A percentile compares a stretch with the other conserved stretches of the same genome.
These are phyloP conservation scores for Parastagonospora nodorum DNA, from an alignment of 2,329 filamentous ascomycete genomes.

Conservation along the genomic window DNA sequence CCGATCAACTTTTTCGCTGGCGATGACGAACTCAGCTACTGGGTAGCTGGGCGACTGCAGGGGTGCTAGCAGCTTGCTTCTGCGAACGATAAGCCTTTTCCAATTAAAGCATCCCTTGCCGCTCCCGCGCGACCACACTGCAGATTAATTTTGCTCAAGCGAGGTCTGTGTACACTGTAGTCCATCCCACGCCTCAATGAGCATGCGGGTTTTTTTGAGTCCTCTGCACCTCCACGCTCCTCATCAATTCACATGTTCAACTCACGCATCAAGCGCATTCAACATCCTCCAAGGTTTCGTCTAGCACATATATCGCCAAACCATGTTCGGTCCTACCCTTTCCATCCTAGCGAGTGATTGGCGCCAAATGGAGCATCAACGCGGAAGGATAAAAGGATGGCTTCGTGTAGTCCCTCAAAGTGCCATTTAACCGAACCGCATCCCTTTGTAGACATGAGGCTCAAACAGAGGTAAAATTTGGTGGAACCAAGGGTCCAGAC, in stretches of 20 bases:
- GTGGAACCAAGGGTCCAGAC: no score
- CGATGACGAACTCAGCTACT: conserved; percentile 29
- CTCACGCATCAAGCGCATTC: no score
- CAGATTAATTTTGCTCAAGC: conserved; percentile 6
- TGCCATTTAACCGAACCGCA: conserved; percentile 13
- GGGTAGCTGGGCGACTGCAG: conserved; percentile 8
- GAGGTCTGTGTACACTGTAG: not conserved
- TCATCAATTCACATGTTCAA: not conserved
- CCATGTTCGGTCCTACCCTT: not conserved
- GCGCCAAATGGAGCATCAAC: conserved; percentile 3
- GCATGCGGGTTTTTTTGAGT: not conserved
- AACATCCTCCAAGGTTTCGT: no score
- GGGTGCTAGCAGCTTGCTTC: conserved; percentile 4
- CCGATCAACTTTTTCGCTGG: conserved; percentile 36
- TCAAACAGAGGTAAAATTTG: not conserved
- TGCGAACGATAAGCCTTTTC: conserved; percentile 7
- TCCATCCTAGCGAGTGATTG: not conserved
- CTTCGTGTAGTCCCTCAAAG: not conserved
- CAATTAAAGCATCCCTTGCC: conserved; percentile 19
- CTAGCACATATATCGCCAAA: no score
- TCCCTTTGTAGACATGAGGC: conserved; percentile 4
- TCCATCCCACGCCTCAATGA: conserved; percentile 8
- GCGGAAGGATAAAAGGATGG: conserved; percentile 8
- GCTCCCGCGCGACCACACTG: conserved; percentile 6
- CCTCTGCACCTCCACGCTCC: conserved; percentile 1